Base-by-base conservation (phyloP, 129 eudicot species). In the Silybum marianum region DNA sequence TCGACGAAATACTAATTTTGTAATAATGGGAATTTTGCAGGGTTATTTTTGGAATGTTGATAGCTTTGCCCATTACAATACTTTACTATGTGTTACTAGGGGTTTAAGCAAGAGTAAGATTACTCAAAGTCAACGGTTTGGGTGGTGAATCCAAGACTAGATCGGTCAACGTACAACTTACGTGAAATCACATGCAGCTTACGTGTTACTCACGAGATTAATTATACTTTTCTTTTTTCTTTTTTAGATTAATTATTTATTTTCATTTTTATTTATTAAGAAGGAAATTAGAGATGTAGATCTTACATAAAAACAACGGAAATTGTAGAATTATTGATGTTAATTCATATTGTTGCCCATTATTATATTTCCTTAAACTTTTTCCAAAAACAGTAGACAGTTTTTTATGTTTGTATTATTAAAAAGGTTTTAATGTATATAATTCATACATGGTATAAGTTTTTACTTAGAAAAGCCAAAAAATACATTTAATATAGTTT, bases 11-110 rank as follows among this genome's bases (percentile, higher is more conserved):
- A 46, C 68, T 24, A 66, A 39, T n/a, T 34, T 38, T 38, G 58
- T 70, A 58, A 71, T 18, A 58, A 36, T 39, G 28, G 19, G 46
- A 34, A 19, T 39, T 25, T 81, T 86, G 85, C 98, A 95, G 98
- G 90, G 98, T 95, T 75, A 92, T 95, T 22, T 95, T 95, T 22
- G 98, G 98, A 78, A 95, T 95, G 98, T 86, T 95, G 85, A 77
- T 95, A 46, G 98, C 98, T 2, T 85, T 95, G 75, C 98, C 98
- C 9, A 92, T 95, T 71, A 95, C 98, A 74, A 92, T 95, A 80
- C 85, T 88, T 12, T 95, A 95, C 88, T 95, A 95, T 72, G 97
- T 95, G 78, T 91, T 95, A 40, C 98, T 95, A 72, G 97, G 98
- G 73, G 87, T 93, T 23, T 93, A 89, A 83, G 51, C 11, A 58